A percentile compares a stretch with the other conserved stretches of the same genome.
These are phyloP conservation scores for Xylaria grammica DNA, from an alignment of 495 filamentous ascomycete genomes.

Conservation along the genomic window DNA sequence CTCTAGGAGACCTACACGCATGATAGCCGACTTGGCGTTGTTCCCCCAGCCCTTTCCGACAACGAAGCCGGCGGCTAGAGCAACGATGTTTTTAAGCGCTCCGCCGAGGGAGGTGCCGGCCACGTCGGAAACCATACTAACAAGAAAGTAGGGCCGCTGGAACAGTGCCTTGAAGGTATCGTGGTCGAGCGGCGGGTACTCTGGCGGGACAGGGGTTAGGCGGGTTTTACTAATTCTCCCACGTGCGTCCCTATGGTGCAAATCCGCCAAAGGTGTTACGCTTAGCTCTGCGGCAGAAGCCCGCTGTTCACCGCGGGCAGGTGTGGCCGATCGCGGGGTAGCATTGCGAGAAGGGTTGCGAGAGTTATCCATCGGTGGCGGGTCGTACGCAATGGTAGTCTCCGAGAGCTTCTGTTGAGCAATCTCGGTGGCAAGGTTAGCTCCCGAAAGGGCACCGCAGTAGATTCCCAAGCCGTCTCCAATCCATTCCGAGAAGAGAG, in stretches of 20 bases:
- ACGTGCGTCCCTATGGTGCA: conserved; percentile 66
- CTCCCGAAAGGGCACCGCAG: conserved; percentile 93
- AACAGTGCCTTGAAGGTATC: conserved; percentile 79
- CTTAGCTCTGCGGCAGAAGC: conserved; percentile 63
- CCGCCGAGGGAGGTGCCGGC: conserved; percentile 95
- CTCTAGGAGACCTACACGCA: conserved; percentile 92
- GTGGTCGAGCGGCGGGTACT: conserved; percentile 85
- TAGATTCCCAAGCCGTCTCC: conserved; percentile 90
- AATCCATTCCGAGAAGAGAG: conserved; percentile 94
- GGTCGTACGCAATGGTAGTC: conserved; percentile 95
- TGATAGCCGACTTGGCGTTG: conserved; percentile 95
- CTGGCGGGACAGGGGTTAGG: conserved; percentile 73
- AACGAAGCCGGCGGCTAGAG: conserved; percentile 92
- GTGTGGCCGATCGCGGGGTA: conserved; percentile 65
- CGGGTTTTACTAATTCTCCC: conserved; percentile 66
- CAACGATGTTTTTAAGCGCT: conserved; percentile 97
- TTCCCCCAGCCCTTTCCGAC: conserved; percentile 96
- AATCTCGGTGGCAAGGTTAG: conserved; percentile 96
- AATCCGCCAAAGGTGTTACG: conserved; percentile 48
- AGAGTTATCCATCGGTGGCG: conserved; percentile 79
- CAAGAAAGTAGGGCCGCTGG: conserved; percentile 97
- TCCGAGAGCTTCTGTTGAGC: conserved; percentile 95
- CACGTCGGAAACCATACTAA: conserved; percentile 87
- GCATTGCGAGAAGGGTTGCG: conserved; percentile 71
- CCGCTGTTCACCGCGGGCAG: conserved; percentile 35